Conservation (phyloP, 345 rosid genomes). For the Turritis glabra region DNA sequence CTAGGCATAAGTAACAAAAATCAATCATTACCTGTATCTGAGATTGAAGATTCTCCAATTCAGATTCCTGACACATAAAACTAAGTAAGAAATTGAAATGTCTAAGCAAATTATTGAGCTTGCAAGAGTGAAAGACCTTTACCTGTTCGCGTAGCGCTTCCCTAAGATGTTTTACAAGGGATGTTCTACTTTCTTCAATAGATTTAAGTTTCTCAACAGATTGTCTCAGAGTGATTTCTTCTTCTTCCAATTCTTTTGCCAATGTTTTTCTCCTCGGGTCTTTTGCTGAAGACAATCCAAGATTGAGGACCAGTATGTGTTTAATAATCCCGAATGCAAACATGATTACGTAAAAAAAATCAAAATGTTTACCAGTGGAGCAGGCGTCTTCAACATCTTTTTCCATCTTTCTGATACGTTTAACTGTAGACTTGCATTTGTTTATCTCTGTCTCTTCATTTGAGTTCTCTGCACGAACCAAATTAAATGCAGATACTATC, state of each 20-base stretch:
- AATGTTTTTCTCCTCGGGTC: slow-evolving; percentile 53
- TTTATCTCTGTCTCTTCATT: slow-evolving; percentile 74
- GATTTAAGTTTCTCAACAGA: slow-evolving; percentile 77
- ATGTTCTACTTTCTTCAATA: slow-evolving; percentile 60
- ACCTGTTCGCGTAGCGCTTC: slow-evolving; percentile 87
- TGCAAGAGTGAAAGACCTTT: background rate
- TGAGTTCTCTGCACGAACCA: slow-evolving; percentile 57
- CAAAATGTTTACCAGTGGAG: slow-evolving; percentile 46
- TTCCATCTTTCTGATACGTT: slow-evolving; percentile 69
- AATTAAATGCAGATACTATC: slow-evolving; percentile 72
- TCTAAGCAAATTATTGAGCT: background rate
- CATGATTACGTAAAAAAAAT: too few species aligned
- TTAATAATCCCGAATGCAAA: background rate
- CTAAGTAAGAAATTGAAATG: background rate
- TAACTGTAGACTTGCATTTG: slow-evolving; percentile 66
- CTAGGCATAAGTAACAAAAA: background rate
- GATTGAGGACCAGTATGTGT: background rate
- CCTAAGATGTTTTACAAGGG: slow-evolving; percentile 66
- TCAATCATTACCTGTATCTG: slow-evolving; percentile 63
- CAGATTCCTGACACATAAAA: slow-evolving; percentile 62
- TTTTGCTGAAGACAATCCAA: slow-evolving; percentile 47
- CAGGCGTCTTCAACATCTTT: slow-evolving; percentile 67
- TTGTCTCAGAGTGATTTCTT: slow-evolving; percentile 63
- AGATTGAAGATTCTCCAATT: slow-evolving; percentile 71
- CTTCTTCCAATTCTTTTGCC: slow-evolving; percentile 70